Conservation (phyloP, 345 rosid genomes). For the Corchorus olitorius region DNA sequence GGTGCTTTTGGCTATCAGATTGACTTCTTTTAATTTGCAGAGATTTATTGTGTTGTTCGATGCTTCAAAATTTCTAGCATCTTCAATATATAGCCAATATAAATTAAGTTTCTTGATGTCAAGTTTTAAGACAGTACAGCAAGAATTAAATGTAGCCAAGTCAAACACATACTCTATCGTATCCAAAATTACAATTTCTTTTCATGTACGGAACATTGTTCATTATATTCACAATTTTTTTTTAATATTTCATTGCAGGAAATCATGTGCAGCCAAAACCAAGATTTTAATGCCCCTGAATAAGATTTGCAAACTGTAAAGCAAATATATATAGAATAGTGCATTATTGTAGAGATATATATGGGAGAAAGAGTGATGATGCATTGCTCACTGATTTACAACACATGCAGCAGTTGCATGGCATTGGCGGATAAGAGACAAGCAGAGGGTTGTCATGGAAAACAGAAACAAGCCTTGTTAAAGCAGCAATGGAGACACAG, state of each 20-base stretch:
- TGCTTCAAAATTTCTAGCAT: neutral
- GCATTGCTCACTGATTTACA: neutral
- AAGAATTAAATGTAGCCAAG: too few species aligned
- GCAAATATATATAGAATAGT: neutral
- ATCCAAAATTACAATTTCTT: neutral
- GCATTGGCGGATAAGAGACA: slow-evolving; percentile 1
- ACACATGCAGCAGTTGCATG: slow-evolving; percentile 10
- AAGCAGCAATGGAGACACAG: slow-evolving; percentile 22
- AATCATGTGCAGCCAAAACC: slow-evolving; percentile 8
- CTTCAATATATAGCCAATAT: neutral
- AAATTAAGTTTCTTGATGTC: neutral
- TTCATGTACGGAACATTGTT: neutral
- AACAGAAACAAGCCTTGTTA: slow-evolving; percentile 8
- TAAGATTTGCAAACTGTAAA: slow-evolving; percentile 5
- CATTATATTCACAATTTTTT: neutral
- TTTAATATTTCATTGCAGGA: neutral
- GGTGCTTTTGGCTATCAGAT: neutral
- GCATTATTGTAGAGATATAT: neutral
- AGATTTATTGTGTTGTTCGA: neutral
- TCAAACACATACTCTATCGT: too few species aligned
- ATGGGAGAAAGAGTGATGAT: neutral
- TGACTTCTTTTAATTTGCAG: neutral
- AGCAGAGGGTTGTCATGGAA: slow-evolving; percentile 17
- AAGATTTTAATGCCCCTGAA: slow-evolving; percentile 8
- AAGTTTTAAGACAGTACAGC: neutral